Evolutionary conservation across 148 eudicot genomes (phyloP), one percentile per base, ranked within the genome.

Genomic region (Linanthus parryae): DNA sequence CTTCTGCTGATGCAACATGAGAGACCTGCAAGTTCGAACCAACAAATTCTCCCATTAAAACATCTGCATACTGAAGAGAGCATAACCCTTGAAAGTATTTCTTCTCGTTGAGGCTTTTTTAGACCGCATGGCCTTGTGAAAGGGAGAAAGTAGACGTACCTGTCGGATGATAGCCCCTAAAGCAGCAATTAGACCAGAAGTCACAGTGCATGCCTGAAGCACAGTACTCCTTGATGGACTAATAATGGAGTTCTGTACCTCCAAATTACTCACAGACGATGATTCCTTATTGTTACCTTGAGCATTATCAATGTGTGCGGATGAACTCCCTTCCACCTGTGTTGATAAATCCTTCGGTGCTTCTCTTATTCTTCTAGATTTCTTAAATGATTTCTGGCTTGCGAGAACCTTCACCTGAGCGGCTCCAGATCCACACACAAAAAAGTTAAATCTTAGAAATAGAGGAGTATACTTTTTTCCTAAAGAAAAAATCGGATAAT

Each of bases 161-260:
- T 83, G 84, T 38, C 95, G 74, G 56, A 91, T 68, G 14, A 57
- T 27, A 58, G 81, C 64, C 24, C 94, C 95, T 39, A 91, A 50
- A 69, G 71, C 82, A 56, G 82, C 86, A 21, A 91, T 83, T 53
- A 81, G 58, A 42, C 75, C 78, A 59, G 95, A 91, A 54, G 97
- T 86, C 58, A 63, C 53, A 64, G 59, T 73, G 69, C 97, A 91
- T 41, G 94, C 94, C 67, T 76, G 85, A 56, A 91, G 84, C 62
- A 91, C 94, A 59, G 63, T 62, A 61, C 62, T 56, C 73, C 87
- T 83, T 8, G 95, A 79, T 54, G 94, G 76, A 19, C 68, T 44
- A 7, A 50, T 19, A 35, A 65, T 57, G 33, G 72, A 59, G 46
- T 49, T 53, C 37, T 52, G 51, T 45, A 31, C 64, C 29, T 46